Evolutionary conservation across 2,329 filamentous ascomycete species (phyloP), one percentile per base, ranked within the genome.

Genomic region (Sclerotinia sclerotiorum): DNA sequence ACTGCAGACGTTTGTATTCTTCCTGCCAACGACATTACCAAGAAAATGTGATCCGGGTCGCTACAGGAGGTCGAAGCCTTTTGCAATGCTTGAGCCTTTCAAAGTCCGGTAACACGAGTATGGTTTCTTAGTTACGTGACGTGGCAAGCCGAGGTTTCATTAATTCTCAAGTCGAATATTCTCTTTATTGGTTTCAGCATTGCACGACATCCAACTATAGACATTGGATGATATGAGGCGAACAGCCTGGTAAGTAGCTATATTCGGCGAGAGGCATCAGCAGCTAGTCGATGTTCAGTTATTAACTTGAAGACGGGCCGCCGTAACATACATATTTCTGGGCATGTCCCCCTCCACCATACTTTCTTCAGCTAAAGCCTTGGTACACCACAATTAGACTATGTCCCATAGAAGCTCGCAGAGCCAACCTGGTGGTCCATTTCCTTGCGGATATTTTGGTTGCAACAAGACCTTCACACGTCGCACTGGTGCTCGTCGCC

Each of bases 401-500:
- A 67, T 67, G 65, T 39, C 46, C 0, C 35, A 54, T 21, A 51
- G 19, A 32, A 46, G 35, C 44, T 44, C 65, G 13, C 65, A 32
- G 42, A 52, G 10, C 42, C 48, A 52, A 39, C 13, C 19, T 52
- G n/a, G 62, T 35, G 51, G 51, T 44, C 13, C 35, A 19, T 67
- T 52, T 46, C 48, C 44, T 19, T 67, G 65, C 24, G 56, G 56
- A 51, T 67, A 67, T 27, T 29, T 54, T 35, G 56, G 65, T 62
- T 67, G 65, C 56, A 62, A 44, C n/a, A 61, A 67, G 29, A 67
- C 65, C 4, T 67, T 67, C 35, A 67, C 65, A 21, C 65, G 65
- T 62, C 57, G 49, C 17, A 67, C 65, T 15, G 65, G 65, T 52
- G 55, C 55, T 52, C 65, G 65, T 8, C 65, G 65, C 21, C 65